phyloP scores from a whole-genome alignment of 768 basidiomycete species.

The Candolleomyces aberdarensis region DNA sequence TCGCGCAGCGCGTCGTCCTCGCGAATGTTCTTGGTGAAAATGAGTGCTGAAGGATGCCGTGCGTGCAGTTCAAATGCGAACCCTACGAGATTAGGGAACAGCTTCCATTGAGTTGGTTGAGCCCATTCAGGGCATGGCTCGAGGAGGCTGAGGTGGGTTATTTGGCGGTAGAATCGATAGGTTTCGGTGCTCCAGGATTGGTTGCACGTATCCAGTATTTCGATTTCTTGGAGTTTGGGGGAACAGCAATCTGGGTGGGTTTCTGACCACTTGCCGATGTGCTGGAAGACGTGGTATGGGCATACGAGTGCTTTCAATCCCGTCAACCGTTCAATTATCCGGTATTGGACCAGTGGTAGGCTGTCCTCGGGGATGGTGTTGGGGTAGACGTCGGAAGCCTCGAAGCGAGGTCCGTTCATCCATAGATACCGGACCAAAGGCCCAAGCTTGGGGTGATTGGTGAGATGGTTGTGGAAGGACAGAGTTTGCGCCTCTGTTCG shows the following conservation, averaged over 20 bases:
- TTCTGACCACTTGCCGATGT: not conserved
- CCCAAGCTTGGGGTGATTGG: not conserved
- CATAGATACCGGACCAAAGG: not conserved
- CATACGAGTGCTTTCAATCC: not conserved
- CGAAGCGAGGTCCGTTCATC: not conserved
- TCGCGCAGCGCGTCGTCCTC: too few relatives aligned
- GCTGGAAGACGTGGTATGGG: not conserved
- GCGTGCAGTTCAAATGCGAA: not conserved
- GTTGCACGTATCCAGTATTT: not conserved
- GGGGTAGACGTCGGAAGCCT: not conserved
- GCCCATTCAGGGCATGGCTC: not conserved
- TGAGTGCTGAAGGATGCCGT: too few relatives aligned
- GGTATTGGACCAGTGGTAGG: not conserved
- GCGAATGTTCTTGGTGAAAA: too few relatives aligned
- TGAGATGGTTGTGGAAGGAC: not conserved
- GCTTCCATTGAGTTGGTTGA: not conserved
- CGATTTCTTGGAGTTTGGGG: not conserved
- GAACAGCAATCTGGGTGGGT: not conserved
- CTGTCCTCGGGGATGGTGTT: not conserved
- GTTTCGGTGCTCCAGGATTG: not conserved
- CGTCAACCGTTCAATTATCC: not conserved
- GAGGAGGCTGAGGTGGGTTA: not conserved
- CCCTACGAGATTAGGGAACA: not conserved
- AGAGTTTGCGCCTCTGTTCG: not conserved
- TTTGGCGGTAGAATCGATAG: not conserved